Conservation (phyloP, 2,329 filamentous ascomycete genomes). For the Herpomyces periplanetae region DNA sequence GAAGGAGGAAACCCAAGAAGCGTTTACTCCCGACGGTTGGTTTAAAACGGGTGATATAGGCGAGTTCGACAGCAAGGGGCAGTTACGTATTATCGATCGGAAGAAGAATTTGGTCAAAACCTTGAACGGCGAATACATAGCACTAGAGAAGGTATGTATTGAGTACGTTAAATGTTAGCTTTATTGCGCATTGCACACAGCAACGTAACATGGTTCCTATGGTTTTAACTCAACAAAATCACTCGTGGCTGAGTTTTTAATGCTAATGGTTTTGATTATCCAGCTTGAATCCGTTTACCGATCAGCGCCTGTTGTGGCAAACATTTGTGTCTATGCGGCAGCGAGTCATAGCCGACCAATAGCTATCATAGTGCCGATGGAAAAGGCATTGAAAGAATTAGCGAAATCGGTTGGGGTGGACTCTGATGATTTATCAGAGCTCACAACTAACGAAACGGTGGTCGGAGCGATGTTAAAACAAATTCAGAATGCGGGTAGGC, state of each 20-base stretch:
- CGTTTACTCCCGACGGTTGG: constrained; percentile 53
- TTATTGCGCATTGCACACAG: too few relatives aligned
- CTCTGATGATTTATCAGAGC: constrained; percentile 18
- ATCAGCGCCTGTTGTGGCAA: constrained; percentile 31
- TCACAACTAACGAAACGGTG: constrained; percentile 25
- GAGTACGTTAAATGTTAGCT: too few relatives aligned
- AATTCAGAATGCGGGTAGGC: constrained; percentile 13
- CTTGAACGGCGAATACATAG: constrained; percentile 76
- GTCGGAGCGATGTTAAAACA: constrained; percentile 24
- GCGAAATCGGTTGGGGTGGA: constrained; percentile 20
- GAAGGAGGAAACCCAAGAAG: constrained; percentile 37
- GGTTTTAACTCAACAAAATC: too few relatives aligned
- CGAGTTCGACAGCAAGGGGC: constrained; percentile 40
- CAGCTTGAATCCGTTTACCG: constrained; percentile 69
- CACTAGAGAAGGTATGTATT: constrained; percentile 26
- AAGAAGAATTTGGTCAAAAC: constrained; percentile 98
- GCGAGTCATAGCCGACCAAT: constrained; percentile 33
- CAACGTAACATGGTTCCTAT: too few relatives aligned
- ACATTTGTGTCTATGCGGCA: constrained; percentile 58
- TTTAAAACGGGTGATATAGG: constrained; percentile 92
- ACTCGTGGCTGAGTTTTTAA: too few relatives aligned
- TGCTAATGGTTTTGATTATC: too few relatives aligned
- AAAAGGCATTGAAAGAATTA: constrained; percentile 19
- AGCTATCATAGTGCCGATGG: constrained; percentile 33
- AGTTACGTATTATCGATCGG: constrained; percentile 58